Evolutionary conservation across 495 filamentous ascomycete genomes (phyloP).

Genomic region (Hypoxylon lenormandii): DNA sequence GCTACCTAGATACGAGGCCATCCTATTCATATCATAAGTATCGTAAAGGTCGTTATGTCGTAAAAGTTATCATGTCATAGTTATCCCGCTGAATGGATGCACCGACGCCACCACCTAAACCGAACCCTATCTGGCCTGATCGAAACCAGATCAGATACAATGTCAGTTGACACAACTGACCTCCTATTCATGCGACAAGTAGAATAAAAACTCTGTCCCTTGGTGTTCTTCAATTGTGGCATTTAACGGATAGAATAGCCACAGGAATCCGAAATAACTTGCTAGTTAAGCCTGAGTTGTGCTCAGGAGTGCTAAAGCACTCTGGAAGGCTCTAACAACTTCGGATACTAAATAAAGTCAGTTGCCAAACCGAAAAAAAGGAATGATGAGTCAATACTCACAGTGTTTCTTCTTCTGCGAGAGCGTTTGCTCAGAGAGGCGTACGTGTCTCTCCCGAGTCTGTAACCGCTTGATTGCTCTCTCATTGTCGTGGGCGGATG

Average conservation of each 20-base stretch:
- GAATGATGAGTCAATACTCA: conserved; percentile 55
- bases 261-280: neutral
- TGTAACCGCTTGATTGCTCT: conserved; percentile 78
- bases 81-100: conserved; percentile 17
- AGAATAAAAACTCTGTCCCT: too few relatives aligned
- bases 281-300: conserved; percentile 19
- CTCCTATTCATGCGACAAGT: neutral
- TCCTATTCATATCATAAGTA: conserved; percentile 29
- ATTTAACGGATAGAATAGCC: neutral
- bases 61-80: conserved; percentile 38
- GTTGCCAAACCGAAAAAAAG: neutral
- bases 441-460: conserved; percentile 79
- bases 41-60: conserved; percentile 42
- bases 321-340: conserved; percentile 84
- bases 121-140: conserved; percentile 3
- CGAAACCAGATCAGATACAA: neutral
- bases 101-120: conserved; percentile 22
- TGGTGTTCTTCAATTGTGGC: too few relatives aligned
- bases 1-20: conserved; percentile 19
- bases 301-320: conserved; percentile 75
- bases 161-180: neutral
- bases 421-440: conserved; percentile 73
- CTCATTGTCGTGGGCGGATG: conserved; percentile 74
- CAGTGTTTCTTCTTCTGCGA: conserved; percentile 79
- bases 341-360: conserved; percentile 67